These are phyloP conservation scores for Meyerozyma guilliermondii DNA, from an alignment of 1,139 yeast species.

Conservation along the genomic window DNA sequence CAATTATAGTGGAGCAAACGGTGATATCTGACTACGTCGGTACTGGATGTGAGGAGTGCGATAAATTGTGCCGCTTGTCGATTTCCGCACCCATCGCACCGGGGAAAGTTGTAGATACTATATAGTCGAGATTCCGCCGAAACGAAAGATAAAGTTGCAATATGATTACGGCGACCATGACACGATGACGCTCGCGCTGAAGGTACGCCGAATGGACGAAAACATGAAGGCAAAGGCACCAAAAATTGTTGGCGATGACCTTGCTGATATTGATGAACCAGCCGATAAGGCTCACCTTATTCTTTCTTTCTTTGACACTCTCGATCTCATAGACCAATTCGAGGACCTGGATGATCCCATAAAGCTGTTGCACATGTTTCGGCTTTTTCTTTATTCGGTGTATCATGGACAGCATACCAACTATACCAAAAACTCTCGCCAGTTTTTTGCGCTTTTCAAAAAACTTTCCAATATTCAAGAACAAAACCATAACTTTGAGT, in stretches of 20 bases:
- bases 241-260: neutral
- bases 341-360: neutral
- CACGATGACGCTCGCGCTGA: neutral
- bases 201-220: neutral
- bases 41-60: neutral
- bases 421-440: neutral
- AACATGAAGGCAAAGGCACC: neutral
- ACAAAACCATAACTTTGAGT: neutral
- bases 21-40: neutral
- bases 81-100: neutral
- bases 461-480: neutral
- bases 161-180: neutral
- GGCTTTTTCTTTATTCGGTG: slow-evolving; percentile 8
- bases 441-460: neutral
- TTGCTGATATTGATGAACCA: neutral
- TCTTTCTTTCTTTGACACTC: neutral
- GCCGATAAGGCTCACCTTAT: neutral
- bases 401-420: slow-evolving; percentile 4
- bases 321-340: neutral
- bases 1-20: neutral
- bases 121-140: neutral
- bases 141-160: slow-evolving; percentile 1
- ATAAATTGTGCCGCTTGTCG: neutral
- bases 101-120: neutral
- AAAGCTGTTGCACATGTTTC: slow-evolving; percentile 4